These are phyloP conservation scores for Mayamaea pseudoterrestris DNA, from an alignment of 108 stramenopile species.

Conservation along the genomic window DNA sequence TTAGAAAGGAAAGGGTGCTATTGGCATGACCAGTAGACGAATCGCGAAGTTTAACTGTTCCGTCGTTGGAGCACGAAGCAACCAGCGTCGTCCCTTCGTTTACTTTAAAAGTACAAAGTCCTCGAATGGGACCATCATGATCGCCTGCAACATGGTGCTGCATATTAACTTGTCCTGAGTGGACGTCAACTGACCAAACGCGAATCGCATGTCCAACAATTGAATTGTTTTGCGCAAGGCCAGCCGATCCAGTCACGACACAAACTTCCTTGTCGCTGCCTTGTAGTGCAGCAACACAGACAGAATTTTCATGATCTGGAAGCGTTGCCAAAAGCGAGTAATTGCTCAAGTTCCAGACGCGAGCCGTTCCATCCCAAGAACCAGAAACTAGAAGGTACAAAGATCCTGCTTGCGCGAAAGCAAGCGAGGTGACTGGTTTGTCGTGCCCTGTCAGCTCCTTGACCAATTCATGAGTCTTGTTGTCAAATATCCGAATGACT, in stretches of 20 bases:
- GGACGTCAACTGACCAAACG: conserved; percentile 36
- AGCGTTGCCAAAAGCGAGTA: conserved; percentile 40
- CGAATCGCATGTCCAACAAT: conserved; percentile 59
- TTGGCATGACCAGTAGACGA: conserved; percentile 56
- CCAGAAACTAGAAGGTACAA: conserved; percentile 45
- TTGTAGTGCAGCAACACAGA: conserved; percentile 50
- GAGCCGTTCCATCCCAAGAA: conserved; percentile 84
- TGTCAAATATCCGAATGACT: conserved; percentile 56
- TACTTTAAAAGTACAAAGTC: conserved; percentile 21
- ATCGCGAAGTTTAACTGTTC: conserved; percentile 81
- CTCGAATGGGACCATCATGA: conserved; percentile 72
- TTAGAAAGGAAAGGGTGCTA: conserved; percentile 49
- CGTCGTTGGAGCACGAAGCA: conserved; percentile 86
- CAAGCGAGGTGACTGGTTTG: conserved; percentile 69
- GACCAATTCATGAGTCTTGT: conserved; percentile 23
- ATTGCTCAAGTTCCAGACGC: conserved; percentile 50
- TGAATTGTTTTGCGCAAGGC: conserved; percentile 52
- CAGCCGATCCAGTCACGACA: conserved; percentile 68
- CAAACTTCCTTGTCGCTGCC: conserved; percentile 5
- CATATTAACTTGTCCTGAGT: conserved; percentile 24
- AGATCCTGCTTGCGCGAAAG: conserved; percentile 8
- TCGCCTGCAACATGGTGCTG: conserved; percentile 41
- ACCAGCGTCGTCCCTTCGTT: conserved; percentile 31
- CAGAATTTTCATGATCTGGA: conserved; percentile 70
- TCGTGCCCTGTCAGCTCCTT: conserved; percentile 50